phyloP scores from a whole-genome alignment of 805 yeast genomes.

The Yamadazyma endophytica region DNA sequence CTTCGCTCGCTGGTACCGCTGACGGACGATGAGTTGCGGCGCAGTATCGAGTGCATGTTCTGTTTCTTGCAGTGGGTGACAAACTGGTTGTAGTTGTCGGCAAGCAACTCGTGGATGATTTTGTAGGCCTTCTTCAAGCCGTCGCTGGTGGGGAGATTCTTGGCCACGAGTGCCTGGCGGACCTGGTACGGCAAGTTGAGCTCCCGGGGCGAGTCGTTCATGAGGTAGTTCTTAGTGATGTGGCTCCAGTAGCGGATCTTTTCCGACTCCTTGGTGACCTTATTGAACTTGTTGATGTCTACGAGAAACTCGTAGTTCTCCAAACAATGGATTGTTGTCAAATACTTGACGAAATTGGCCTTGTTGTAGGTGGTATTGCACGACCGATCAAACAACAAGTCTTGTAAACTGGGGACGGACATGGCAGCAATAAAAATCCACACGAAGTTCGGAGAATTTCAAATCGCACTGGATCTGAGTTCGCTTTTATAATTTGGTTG shows the following conservation, averaged over 20 bases:
- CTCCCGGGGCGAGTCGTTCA: constrained; percentile 26
- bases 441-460: too few relatives aligned
- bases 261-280: constrained; percentile 6
- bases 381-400: constrained; percentile 5
- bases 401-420: constrained; percentile 12
- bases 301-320: constrained; percentile 33
- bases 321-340: constrained; percentile 27
- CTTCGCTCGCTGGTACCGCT: background rate
- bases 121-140: constrained; percentile 13
- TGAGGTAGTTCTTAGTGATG: constrained; percentile 22
- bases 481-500: too few relatives aligned
- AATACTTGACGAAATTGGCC: constrained; percentile 20
- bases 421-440: constrained; percentile 1
- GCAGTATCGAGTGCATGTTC: background rate
- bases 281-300: constrained; percentile 10
- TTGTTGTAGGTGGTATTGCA: constrained; percentile 6
- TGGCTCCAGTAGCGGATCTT: constrained; percentile 19
- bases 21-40: constrained; percentile 1
- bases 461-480: too few relatives aligned
- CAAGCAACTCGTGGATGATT: constrained; percentile 25
- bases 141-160: constrained; percentile 16
- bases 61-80: constrained; percentile 11
- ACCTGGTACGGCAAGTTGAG: constrained; percentile 27
- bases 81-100: constrained; percentile 31
- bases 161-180: constrained; percentile 15